These are phyloP conservation scores for Cordyceps cicadae DNA, from an alignment of 2,329 filamentous ascomycete genomes.

Conservation along the genomic window DNA sequence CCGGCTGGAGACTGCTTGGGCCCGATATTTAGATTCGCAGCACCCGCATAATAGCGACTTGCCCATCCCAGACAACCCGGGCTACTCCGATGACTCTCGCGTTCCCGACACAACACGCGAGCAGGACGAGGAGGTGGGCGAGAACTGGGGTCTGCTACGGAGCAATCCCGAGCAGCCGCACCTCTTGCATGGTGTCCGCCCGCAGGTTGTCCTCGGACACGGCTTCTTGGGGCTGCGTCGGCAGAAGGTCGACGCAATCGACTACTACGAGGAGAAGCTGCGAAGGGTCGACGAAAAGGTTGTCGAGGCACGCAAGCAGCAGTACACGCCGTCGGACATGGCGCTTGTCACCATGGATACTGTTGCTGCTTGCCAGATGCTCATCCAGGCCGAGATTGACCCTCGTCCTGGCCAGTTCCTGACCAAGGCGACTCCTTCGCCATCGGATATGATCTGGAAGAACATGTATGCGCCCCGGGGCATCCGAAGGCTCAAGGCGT, in stretches of 20 bases:
- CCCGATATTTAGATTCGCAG: conserved; percentile 44
- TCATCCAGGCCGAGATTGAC: conserved; percentile 87
- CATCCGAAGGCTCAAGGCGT: conserved; percentile 67
- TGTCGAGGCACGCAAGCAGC: conserved; percentile 57
- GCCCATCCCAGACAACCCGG: neutral
- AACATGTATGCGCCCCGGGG: conserved; percentile 80
- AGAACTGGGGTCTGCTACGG: conserved; percentile 53
- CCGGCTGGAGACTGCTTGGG: conserved; percentile 77
- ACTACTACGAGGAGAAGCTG: conserved; percentile 86
- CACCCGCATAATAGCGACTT: conserved; percentile 12
- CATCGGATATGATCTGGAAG: conserved; percentile 87
- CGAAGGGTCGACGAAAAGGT: conserved; percentile 72
- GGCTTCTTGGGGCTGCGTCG: conserved; percentile 66
- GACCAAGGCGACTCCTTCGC: conserved; percentile 78
- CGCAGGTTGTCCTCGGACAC: conserved; percentile 67
- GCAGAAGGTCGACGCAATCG: conserved; percentile 77
- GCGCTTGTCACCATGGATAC: conserved; percentile 98
- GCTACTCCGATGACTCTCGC: neutral
- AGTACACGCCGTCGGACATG: conserved; percentile 69
- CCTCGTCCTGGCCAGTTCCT: conserved; percentile 78
- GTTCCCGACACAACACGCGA: conserved; percentile 12
- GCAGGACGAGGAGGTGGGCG: conserved; percentile 38
- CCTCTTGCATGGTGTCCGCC: conserved; percentile 41
- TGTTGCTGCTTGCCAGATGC: conserved; percentile 88
- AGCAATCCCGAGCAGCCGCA: conserved; percentile 28